Conservation (phyloP, 805 yeast species). For the Hanseniaspora hatyaiensis region DNA sequence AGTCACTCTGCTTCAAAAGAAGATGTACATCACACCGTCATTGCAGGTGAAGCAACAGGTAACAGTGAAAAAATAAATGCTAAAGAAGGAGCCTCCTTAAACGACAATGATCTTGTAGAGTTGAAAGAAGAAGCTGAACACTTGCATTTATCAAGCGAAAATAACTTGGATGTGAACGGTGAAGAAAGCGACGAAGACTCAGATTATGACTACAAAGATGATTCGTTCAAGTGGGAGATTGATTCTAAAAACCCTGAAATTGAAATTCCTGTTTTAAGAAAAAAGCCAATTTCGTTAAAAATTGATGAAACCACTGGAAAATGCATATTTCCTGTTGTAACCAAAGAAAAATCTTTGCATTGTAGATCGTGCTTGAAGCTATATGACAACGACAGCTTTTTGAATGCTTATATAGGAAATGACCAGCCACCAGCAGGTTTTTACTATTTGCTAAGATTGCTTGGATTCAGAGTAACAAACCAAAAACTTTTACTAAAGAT, state of each 20-base stretch:
- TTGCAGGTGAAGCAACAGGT: no score
- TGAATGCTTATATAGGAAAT: slow-evolving; percentile 50
- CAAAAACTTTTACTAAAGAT: slow-evolving; percentile 27
- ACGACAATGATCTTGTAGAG: slow-evolving; percentile 19
- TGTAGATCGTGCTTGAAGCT: slow-evolving; percentile 46
- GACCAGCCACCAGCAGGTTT: slow-evolving; percentile 50
- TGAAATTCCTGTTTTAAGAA: slow-evolving; percentile 24
- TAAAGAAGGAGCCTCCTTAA: no score
- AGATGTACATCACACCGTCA: no score
- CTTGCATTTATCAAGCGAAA: slow-evolving; percentile 46
- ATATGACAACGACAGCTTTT: slow-evolving; percentile 48
- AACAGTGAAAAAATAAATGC: no score
- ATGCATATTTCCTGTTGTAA: slow-evolving; percentile 30
- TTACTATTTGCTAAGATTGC: slow-evolving; percentile 41
- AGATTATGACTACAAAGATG: slow-evolving; percentile 17
- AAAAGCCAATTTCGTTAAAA: neutral
- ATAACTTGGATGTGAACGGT: no score
- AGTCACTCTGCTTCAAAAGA: slow-evolving; percentile 14
- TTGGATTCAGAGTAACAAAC: slow-evolving; percentile 47
- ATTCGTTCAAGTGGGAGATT: neutral
- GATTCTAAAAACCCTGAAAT: slow-evolving; percentile 19
- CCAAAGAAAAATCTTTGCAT: slow-evolving; percentile 35
- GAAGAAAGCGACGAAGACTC: slow-evolving; percentile 20
- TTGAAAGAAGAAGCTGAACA: slow-evolving; percentile 16
- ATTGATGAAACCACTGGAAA: slow-evolving; percentile 23